These are phyloP conservation scores for Teunomyces lycoperdinae DNA, from an alignment of 805 yeast species.

Conservation along the genomic window DNA sequence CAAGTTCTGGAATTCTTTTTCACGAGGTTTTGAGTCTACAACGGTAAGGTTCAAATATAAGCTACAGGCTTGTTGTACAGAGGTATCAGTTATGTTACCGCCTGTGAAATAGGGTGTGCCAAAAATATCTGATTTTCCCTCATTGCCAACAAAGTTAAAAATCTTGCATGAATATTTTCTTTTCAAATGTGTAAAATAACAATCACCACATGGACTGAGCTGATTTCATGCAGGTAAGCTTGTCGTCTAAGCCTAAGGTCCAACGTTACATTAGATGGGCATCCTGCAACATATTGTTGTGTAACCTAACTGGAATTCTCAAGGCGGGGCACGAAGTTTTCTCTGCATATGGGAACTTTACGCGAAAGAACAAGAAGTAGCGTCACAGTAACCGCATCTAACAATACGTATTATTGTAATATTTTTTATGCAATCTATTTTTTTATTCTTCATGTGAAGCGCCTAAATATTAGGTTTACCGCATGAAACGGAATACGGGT, in stretches of 20 bases:
- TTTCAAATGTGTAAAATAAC: not conserved
- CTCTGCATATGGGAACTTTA: not conserved
- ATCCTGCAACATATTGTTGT: not conserved
- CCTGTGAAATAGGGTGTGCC: not conserved
- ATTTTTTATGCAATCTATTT: not conserved
- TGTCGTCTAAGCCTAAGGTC: not conserved
- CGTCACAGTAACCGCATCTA: slow-evolving; percentile 2
- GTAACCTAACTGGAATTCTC: not conserved
- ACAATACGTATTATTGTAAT: not conserved
- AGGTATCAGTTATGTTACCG: not conserved
- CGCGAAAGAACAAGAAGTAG: not conserved
- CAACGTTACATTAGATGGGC: not conserved
- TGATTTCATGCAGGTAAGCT: not conserved
- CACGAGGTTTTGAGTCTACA: not conserved
- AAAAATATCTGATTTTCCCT: not conserved
- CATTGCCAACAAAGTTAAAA: not conserved
- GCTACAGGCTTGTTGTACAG: not conserved
- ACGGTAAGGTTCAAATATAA: not conserved
- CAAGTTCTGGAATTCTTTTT: not conserved
- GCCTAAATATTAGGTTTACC: slow-evolving; percentile 1
- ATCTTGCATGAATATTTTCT: not conserved
- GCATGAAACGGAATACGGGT: not conserved
- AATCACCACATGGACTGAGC: not conserved
- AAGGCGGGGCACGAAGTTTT: not conserved
- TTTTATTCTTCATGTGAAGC: not conserved